phyloP scores from a whole-genome alignment of 805 yeast species.

The Scheffersomyces ergatensis region DNA sequence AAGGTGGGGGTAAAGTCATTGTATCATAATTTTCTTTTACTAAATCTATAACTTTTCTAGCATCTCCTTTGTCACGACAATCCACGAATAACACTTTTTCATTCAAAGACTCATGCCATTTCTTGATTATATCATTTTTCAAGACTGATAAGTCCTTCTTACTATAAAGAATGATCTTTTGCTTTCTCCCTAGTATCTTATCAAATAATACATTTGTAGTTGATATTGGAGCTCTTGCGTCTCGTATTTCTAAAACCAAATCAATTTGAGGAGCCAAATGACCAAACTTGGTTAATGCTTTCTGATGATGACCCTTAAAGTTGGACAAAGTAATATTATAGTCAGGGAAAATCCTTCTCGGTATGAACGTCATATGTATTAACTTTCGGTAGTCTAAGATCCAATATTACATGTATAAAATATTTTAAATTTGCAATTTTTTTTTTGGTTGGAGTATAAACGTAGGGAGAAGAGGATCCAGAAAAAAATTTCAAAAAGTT shows the following conservation, averaged over 20 bases:
- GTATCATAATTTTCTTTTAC: slow-evolving; percentile 44
- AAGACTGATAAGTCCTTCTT: slow-evolving; percentile 65
- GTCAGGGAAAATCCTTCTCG: slow-evolving; percentile 71
- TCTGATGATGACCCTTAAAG: slow-evolving; percentile 88
- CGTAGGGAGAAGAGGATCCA: background rate
- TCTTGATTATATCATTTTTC: slow-evolving; percentile 26
- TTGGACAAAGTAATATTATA: slow-evolving; percentile 70
- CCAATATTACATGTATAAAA: too few species aligned
- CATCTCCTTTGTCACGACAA: slow-evolving; percentile 50
- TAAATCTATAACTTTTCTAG: slow-evolving; percentile 46
- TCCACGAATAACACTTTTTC: slow-evolving; percentile 52
- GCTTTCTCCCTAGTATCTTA: slow-evolving; percentile 52
- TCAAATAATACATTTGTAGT: slow-evolving; percentile 81
- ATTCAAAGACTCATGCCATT: slow-evolving; percentile 29
- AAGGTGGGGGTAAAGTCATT: slow-evolving; percentile 72
- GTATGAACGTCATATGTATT: slow-evolving; percentile 47
- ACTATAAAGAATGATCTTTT: slow-evolving; percentile 68
- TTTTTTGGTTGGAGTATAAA: background rate
- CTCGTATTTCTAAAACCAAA: slow-evolving; percentile 79
- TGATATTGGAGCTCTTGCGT: slow-evolving; percentile 83
- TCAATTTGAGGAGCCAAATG: slow-evolving; percentile 78
- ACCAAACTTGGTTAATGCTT: slow-evolving; percentile 67
- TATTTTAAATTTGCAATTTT: too few species aligned
- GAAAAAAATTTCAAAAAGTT: too few species aligned
- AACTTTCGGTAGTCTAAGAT: too few species aligned